Conservation (phyloP, 1,284 basidiomycete genomes). For the Inonotus hispidus region DNA sequence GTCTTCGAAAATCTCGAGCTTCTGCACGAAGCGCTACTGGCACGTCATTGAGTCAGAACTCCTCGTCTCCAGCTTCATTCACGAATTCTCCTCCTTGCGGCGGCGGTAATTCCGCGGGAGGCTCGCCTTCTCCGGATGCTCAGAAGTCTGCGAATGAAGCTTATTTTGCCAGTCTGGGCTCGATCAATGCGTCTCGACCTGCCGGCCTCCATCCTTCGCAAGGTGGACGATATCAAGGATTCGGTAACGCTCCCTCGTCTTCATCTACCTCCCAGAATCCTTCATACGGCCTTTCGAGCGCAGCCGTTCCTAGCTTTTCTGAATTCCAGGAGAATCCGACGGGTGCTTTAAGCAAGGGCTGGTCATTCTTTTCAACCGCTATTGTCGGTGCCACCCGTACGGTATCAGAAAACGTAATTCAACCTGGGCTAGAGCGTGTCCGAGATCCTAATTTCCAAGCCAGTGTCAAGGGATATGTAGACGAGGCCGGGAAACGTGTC, state of each 20-base stretch:
- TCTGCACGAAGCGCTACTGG: slow-evolving; percentile 48
- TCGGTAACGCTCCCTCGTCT: slow-evolving; percentile 62
- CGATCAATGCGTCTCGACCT: slow-evolving; percentile 64
- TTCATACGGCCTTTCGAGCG: slow-evolving; percentile 62
- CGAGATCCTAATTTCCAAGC: slow-evolving; percentile 73
- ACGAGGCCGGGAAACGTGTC: slow-evolving; percentile 61
- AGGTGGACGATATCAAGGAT: slow-evolving; percentile 81
- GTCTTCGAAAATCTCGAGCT: slow-evolving; percentile 70
- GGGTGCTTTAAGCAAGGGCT: slow-evolving; percentile 76
- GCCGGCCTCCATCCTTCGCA: slow-evolving; percentile 76
- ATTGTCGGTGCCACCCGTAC: slow-evolving; percentile 66
- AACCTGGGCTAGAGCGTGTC: slow-evolving; percentile 74
- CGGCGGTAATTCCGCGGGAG: slow-evolving; percentile 36
- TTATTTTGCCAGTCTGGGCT: slow-evolving; percentile 71
- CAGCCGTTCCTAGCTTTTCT: slow-evolving; percentile 58
- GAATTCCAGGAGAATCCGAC: slow-evolving; percentile 80
- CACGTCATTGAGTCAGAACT: slow-evolving; percentile 43
- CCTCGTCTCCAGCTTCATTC: slow-evolving; percentile 50
- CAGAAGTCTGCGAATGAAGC: slow-evolving; percentile 72
- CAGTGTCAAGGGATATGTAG: slow-evolving; percentile 63
- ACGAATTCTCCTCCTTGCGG: slow-evolving; percentile 33
- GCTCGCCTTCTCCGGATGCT: slow-evolving; percentile 28
- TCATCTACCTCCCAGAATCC: slow-evolving; percentile 45
- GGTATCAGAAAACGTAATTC: slow-evolving; percentile 76
- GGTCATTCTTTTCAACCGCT: slow-evolving; percentile 76